Evolutionary conservation across 306 rosid species (phyloP).

Genomic region (Dryas octopetala): DNA sequence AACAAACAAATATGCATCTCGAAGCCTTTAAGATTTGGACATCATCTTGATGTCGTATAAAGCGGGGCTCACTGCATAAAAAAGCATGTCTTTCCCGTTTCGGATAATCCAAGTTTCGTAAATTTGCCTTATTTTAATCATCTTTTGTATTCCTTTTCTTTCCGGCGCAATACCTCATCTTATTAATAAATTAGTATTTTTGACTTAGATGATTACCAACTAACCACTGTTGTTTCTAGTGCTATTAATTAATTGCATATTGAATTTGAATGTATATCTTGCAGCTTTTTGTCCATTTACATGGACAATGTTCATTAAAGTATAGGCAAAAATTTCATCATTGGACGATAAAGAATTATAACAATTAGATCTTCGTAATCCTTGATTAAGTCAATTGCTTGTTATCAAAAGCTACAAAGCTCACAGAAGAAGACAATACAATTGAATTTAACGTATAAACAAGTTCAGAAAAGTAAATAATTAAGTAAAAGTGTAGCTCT

Average conservation of each 20-base stretch:
- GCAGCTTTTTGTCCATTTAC: conserved; percentile 5
- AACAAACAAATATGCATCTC: neutral
- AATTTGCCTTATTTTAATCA: neutral
- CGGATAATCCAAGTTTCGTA: conserved; percentile 4
- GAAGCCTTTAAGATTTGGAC: neutral
- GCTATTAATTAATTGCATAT: neutral
- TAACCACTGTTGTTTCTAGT: neutral
- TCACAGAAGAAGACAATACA: conserved; percentile 6
- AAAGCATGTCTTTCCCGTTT: neutral
- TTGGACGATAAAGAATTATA: neutral
- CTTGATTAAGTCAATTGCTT: conserved; percentile 13
- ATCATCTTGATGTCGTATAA: neutral
- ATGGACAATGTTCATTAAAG: conserved; percentile 13
- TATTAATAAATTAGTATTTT: neutral
- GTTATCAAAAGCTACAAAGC: neutral
- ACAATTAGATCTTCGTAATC: conserved; percentile 3
- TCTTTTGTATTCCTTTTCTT: neutral
- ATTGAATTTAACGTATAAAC: neutral
- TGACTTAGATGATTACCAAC: neutral
- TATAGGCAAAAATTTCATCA: neutral
- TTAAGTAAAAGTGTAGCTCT: neutral
- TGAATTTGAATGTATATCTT: neutral
- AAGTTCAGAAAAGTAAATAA: neutral
- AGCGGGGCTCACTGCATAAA: neutral
- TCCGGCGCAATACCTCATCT: neutral